phyloP scores from a whole-genome alignment of 495 filamentous ascomycete species.

The Annulohypoxylon nitens region DNA sequence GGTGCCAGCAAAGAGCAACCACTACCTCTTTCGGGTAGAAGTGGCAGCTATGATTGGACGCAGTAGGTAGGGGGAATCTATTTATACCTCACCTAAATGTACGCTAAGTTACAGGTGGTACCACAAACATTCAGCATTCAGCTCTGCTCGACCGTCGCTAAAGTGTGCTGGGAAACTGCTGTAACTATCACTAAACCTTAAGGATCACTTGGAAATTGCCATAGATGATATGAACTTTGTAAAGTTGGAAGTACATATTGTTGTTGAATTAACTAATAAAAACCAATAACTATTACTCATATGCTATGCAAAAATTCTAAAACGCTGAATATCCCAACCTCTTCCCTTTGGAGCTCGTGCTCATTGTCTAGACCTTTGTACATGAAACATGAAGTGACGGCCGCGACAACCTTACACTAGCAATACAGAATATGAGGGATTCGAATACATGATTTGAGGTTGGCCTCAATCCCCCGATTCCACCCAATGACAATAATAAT shows the following conservation, averaged over 20 bases:
- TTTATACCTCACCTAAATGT: not conserved
- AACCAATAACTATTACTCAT: slow-evolving; percentile 20
- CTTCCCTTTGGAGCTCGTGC: slow-evolving; percentile 42
- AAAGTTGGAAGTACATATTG: not conserved
- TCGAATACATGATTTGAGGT: slow-evolving; percentile 35
- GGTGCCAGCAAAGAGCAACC: not conserved
- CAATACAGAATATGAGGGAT: slow-evolving; percentile 40
- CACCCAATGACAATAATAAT: not conserved
- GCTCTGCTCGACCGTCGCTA: not conserved
- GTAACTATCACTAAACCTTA: not conserved
- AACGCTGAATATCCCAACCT: slow-evolving; percentile 18
- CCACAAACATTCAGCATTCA: not conserved
- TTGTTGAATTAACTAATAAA: slow-evolving; percentile 30
- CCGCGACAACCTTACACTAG: slow-evolving; percentile 48
- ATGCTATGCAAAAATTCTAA: slow-evolving; percentile 19
- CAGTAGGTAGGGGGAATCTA: slow-evolving; percentile 2
- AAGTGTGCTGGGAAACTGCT: not conserved
- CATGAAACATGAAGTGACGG: slow-evolving; percentile 30
- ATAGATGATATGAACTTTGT: no score
- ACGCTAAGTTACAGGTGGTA: not conserved
- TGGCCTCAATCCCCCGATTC: not conserved
- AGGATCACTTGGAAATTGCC: not conserved
- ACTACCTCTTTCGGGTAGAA: slow-evolving; percentile 15
- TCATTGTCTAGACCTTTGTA: slow-evolving; percentile 44
- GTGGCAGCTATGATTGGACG: slow-evolving; percentile 14